Evolutionary conservation across 805 yeast genomes (phyloP), one percentile per base, ranked within the genome.

Genomic region (Ogataea methanolica): DNA sequence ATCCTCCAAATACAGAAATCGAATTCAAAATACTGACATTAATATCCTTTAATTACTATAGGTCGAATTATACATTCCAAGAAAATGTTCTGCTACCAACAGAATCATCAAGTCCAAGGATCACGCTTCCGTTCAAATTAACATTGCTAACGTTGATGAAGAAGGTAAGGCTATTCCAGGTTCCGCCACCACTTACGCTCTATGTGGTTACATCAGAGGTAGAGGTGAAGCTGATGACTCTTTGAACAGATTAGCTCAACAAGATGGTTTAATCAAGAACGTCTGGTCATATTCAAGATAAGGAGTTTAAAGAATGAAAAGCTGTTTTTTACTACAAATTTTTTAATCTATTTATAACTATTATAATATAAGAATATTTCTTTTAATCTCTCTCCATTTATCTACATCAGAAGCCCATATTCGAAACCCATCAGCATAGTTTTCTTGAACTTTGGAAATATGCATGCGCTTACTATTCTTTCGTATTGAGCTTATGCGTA

Each of bases 21-120:
- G 26, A 26, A 15, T 17, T 33, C 26, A 19, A 16, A 14, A n/a
- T 53, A 50, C 57, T 53, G 50, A 52, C 59, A 41, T 23, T n/a
- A n/a, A 14, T 21, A 40, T 65, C 65, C 73, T 66, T 37, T 37
- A 41, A 68, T 69, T 70, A 52, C 34, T 51, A 45, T 65, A 88
- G 97, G 97, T 94, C 78, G 99, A 94, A 85, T 90, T 94, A 79
- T 94, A 94, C 96, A 96, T 92, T 78, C 99, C 99, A 83, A 89
- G 99, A 86, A 94, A 94, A 83, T 94, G 99, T 85, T 94, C 99
- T 79, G 99, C 99, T 73, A 90, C 99, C 79, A 91, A 90, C 96
- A 90, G 97, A 83, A 90, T 94, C 81, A 91, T 94, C 85, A 90
- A 89, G 83, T 91, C 99, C 71, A 91, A 94, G 84, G 99, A 94